phyloP scores from a whole-genome alignment of 2,329 filamentous ascomycete genomes.

The Alternaria sp. region DNA sequence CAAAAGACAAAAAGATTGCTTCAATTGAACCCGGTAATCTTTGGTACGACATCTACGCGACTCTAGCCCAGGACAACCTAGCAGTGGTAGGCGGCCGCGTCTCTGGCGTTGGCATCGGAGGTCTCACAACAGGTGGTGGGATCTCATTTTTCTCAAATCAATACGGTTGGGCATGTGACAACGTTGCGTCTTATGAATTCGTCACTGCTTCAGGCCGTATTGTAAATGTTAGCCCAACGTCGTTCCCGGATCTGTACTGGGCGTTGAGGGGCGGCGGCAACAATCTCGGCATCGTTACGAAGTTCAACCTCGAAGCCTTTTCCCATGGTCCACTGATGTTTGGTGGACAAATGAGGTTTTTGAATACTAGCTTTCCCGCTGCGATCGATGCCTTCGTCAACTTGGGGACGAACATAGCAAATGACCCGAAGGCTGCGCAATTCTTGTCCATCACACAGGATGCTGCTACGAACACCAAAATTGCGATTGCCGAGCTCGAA shows the following conservation, averaged over 20 bases:
- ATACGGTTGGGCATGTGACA: slow-evolving; percentile 47
- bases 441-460: slow-evolving; percentile 6
- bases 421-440: slow-evolving; percentile 16
- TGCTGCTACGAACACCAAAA: not conserved
- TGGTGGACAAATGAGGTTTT: slow-evolving; percentile 12
- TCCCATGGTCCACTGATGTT: slow-evolving; percentile 25
- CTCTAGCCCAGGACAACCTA: slow-evolving; percentile 34
- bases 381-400: slow-evolving; percentile 29
- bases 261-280: slow-evolving; percentile 48
- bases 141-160: slow-evolving; percentile 44
- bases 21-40: slow-evolving; percentile 42
- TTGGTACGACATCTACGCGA: slow-evolving; percentile 46
- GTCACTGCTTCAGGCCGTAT: slow-evolving; percentile 39
- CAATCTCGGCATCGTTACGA: slow-evolving; percentile 43
- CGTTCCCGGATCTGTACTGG: slow-evolving; percentile 52
- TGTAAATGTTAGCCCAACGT: slow-evolving; percentile 31
- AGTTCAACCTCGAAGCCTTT: slow-evolving; percentile 29
- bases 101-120: slow-evolving; percentile 43
- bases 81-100: slow-evolving; percentile 43
- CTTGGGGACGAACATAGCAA: slow-evolving; percentile 5
- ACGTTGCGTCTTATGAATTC: slow-evolving; percentile 44
- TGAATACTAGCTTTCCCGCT: slow-evolving; percentile 21
- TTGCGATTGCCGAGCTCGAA: slow-evolving; percentile 12
- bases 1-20: slow-evolving; percentile 31
- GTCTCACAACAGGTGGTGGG: slow-evolving; percentile 29